Base-by-base conservation (phyloP, 306 rosid species). In the Dalbergia cultrata region DNA sequence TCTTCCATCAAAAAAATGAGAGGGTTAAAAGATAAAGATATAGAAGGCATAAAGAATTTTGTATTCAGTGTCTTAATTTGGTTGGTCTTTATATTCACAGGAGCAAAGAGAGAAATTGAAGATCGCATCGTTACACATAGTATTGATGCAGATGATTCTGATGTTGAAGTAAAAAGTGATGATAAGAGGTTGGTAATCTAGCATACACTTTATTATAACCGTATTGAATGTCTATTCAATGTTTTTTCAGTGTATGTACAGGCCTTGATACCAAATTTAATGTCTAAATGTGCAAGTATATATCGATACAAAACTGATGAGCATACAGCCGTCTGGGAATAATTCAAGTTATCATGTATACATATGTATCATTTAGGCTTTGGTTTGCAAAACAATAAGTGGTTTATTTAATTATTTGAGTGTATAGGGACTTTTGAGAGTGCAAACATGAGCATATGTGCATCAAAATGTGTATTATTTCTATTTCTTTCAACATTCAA, bases 81-180 rank as follows among this genome's bases (percentile, higher is more conserved):
- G 39, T 44, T 47, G n/a, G 6, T 33, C 61, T 58, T 71, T 81
- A 80, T 67, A 37, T 68, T 64, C 58, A 22, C 87, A 93, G 99
- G 98, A 52, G 12, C 90, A 35, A 93, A 79, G 83, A 81, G 96
- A 84, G 98, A 93, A 8, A 35, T 83, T 44, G 99, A 93, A 83
- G 98, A 94, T 57, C 96, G 93, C 67, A 93, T 93, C 56, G 72
- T 91, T 83, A 88, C 96, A 0, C 96, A 96, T 6, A 93, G 86
- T 67, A 85, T 91, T 78, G 99, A 95, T 86, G 99, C 98, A 19
- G 99, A 95, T 71, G 99, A 95, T 86, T 93, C 99, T 77, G 98
- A 95, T 26, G 85, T 88, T 77, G 99, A 95, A 78, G 94, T 88
- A 78, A 91, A 93, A 87, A 93, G 97, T 82, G 97, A 91, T 19